These are phyloP conservation scores for Schizochytrium sp. DNA, from an alignment of 108 stramenopile species.

Conservation along the genomic window DNA sequence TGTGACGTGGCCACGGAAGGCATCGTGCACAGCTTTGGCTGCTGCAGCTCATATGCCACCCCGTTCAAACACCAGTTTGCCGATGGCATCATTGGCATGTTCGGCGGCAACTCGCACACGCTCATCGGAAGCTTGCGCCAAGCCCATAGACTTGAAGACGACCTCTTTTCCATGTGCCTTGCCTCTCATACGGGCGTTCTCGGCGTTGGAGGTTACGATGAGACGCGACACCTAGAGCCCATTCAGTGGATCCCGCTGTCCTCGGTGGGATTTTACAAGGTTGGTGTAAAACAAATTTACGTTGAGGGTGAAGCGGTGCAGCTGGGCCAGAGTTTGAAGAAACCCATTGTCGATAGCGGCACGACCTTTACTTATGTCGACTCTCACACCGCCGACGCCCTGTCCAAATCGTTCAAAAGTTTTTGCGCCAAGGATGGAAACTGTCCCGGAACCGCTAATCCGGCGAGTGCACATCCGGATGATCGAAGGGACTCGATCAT, in stretches of 20 bases:
- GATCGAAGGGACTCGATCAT: neutral
- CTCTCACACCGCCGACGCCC: neutral
- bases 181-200: neutral
- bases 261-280: neutral
- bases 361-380: neutral
- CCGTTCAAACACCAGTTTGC: neutral
- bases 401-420: neutral
- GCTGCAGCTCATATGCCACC: neutral
- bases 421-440: neutral
- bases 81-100: conserved; percentile 9
- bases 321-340: neutral
- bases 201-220: neutral
- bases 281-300: neutral
- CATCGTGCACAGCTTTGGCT: neutral
- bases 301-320: neutral
- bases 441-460: neutral
- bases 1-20: neutral
- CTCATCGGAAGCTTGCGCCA: neutral
- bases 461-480: neutral
- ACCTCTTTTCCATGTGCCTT: conserved; percentile 3
- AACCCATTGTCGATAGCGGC: neutral
- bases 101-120: neutral
- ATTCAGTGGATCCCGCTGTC: neutral
- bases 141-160: neutral
- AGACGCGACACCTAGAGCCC: neutral